Percentiles rank a stretch among this genome's conserved stretches.
Evolutionary conservation across 371 early-diverging fungal genomes (phyloP).

Genomic region (Funneliformis caledonium): DNA sequence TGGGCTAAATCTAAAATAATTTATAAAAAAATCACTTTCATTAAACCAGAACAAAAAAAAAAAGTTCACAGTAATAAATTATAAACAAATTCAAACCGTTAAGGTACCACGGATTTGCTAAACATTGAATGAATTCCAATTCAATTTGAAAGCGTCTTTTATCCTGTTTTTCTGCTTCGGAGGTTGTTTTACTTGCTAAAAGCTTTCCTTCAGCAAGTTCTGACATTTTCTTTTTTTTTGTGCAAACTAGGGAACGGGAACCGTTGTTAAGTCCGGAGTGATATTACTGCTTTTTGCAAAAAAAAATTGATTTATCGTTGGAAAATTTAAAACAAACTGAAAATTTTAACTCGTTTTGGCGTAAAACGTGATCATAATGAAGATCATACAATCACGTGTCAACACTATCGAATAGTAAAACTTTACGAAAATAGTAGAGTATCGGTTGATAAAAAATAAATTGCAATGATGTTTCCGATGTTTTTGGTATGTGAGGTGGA

Average conservation of each 20-base stretch:
- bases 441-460: no score
- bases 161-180: not conserved
- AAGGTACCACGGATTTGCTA: slow-evolving; percentile 94
- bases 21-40: not conserved
- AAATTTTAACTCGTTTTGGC: no score
- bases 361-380: no score
- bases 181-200: not conserved
- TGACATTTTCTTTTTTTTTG: not conserved
- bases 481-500: no score
- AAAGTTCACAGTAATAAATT: not conserved
- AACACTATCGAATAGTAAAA: no score
- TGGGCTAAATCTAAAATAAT: slow-evolving; percentile 79
- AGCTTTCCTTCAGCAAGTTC: not conserved
- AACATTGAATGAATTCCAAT: slow-evolving; percentile 93
- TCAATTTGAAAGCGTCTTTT: slow-evolving; percentile 80
- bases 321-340: no score
- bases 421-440: no score
- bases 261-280: no score
- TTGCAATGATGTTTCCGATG: no score
- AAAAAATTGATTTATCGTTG: not conserved
- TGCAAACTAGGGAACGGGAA: not conserved
- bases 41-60: not conserved
- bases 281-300: no score
- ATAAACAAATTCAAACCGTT: slow-evolving; percentile 62
- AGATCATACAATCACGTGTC: no score